Percentiles rank a stretch among this genome's conserved stretches.
These are phyloP conservation scores for Lactifluus piperatus DNA, from an alignment of 768 basidiomycete genomes.

Conservation along the genomic window DNA sequence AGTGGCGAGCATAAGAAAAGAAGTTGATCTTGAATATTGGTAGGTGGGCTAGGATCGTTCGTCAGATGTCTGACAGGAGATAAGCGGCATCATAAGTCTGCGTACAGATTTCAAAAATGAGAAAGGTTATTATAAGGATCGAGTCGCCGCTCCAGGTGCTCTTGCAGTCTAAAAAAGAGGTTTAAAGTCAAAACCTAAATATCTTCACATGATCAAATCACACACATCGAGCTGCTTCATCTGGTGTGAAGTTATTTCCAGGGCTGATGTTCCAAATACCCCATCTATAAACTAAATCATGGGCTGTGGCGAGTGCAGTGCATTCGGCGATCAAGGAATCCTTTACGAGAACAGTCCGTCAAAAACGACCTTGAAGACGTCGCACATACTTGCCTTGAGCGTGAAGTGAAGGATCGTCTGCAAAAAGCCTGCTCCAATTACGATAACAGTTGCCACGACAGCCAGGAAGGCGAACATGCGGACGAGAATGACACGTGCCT, in stretches of 20 bases:
- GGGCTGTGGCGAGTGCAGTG: slow-evolving; percentile 30
- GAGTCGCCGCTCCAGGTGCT: slow-evolving; percentile 53
- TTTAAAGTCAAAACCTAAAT: slow-evolving; percentile 12
- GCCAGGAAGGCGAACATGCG: slow-evolving; percentile 50
- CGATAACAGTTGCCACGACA: slow-evolving; percentile 37
- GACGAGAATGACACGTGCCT: slow-evolving; percentile 47
- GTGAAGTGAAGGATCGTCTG: slow-evolving; percentile 57
- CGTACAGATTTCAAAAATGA: slow-evolving; percentile 54
- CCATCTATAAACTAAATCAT: slow-evolving; percentile 24
- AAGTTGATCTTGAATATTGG: slow-evolving; percentile 56
- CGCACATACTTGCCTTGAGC: slow-evolving; percentile 42
- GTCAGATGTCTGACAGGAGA: not conserved
- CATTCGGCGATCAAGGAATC: slow-evolving; percentile 52
- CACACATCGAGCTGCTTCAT: slow-evolving; percentile 43
- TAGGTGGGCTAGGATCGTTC: slow-evolving; percentile 38
- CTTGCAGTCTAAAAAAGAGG: slow-evolving; percentile 48
- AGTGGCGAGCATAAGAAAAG: slow-evolving; percentile 72
- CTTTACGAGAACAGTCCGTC: slow-evolving; percentile 28
- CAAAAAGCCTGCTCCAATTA: slow-evolving; percentile 44
- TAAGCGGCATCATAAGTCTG: not conserved
- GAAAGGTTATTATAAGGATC: slow-evolving; percentile 55
- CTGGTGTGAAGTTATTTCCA: slow-evolving; percentile 17
- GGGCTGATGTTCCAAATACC: slow-evolving; percentile 27
- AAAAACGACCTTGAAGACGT: not conserved
- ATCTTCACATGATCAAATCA: not conserved